A percentile compares a stretch with the other conserved stretches of the same genome.
phyloP scores from a whole-genome alignment of 257 asterid genomes.

The Schizonepeta tenuifolia region DNA sequence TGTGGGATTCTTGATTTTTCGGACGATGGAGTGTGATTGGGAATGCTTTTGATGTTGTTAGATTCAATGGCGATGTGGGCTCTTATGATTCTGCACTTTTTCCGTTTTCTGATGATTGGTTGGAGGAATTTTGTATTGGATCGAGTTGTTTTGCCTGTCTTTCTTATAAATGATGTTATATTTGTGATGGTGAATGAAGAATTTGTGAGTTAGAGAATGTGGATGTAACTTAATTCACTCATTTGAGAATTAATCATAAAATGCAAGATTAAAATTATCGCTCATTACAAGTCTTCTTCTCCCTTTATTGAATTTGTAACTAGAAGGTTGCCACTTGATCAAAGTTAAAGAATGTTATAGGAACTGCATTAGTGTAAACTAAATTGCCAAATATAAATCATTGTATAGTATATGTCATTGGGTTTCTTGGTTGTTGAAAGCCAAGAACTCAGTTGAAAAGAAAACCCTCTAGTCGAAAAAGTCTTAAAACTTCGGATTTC shows the following conservation, averaged over 20 bases:
- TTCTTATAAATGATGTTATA: background rate
- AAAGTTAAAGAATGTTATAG: constrained; percentile 23
- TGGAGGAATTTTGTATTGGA: constrained; percentile 28
- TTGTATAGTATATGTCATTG: background rate
- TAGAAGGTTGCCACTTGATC: background rate
- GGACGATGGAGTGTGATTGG: constrained; percentile 27
- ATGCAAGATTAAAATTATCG: background rate
- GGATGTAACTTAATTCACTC: background rate
- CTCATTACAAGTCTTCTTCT: background rate
- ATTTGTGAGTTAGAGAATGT: constrained; percentile 18
- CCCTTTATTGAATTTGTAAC: background rate
- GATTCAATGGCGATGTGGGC: constrained; percentile 34
- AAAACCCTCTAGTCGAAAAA: background rate
- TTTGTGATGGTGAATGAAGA: constrained; percentile 13
- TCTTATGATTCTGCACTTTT: constrained; percentile 6
- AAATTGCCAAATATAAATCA: background rate
- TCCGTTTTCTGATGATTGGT: constrained; percentile 17
- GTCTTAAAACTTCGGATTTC: background rate
- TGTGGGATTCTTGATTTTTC: constrained; percentile 28
- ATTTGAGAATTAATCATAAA: constrained; percentile 22
- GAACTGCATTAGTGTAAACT: background rate
- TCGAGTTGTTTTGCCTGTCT: constrained; percentile 18
- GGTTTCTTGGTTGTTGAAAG: background rate
- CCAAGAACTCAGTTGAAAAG: constrained; percentile 7
- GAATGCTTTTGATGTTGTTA: constrained; percentile 25